Evolutionary conservation across 106 monocot genomes (phyloP).

Genomic region (Dendrobium officinale): DNA sequence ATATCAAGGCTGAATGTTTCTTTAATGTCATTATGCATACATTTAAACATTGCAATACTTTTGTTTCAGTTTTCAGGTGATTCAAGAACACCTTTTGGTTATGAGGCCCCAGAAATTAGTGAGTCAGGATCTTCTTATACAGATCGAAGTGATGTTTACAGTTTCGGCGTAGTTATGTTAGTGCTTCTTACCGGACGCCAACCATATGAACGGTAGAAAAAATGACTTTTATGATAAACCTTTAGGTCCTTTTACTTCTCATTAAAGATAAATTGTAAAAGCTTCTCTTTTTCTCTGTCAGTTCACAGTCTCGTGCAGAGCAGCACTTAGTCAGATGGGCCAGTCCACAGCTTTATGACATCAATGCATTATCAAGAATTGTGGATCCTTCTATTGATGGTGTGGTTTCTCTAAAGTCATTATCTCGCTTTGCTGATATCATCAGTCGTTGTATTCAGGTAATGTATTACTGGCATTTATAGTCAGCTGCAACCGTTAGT

Average conservation of each 20-base stretch:
- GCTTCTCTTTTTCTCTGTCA: conserved; percentile 11
- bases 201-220: conserved; percentile 43
- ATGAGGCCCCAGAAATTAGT: conserved; percentile 50
- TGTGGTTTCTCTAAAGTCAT: conserved; percentile 54
- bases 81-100: conserved; percentile 29
- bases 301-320: conserved; percentile 60
- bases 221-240: not conserved
- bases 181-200: conserved; percentile 53
- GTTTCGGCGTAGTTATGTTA: conserved; percentile 65
- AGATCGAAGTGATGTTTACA: conserved; percentile 53
- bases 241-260: not conserved
- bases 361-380: conserved; percentile 62
- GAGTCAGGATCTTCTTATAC: conserved; percentile 29
- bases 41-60: not conserved
- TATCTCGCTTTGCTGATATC: conserved; percentile 86
- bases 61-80: conserved; percentile 34
- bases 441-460: conserved; percentile 89
- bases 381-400: conserved; percentile 69
- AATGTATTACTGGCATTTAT: not conserved
- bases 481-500: not conserved
- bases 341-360: conserved; percentile 67
- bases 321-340: conserved; percentile 83
- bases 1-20: not conserved
- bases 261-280: not conserved
- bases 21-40: not conserved